Evolutionary conservation across 306 rosid genomes (phyloP).

Genomic region (Dryas alaskensis): DNA sequence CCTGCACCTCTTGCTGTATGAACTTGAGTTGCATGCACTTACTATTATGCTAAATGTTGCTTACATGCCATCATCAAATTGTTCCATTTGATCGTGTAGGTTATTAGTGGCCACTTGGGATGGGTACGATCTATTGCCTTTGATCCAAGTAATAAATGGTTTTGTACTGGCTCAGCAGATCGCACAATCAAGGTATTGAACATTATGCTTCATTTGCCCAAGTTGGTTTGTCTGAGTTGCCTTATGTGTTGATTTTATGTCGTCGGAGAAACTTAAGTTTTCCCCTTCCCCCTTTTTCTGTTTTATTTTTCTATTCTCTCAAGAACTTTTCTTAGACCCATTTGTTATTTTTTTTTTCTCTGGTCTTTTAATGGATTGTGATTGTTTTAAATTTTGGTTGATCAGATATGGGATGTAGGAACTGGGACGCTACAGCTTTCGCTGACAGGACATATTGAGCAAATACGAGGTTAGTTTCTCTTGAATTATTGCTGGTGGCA

Average conservation of each 20-base stretch:
- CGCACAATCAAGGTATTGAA: slow-evolving; percentile 89
- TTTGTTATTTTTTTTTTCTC: not conserved
- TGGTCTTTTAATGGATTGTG: not conserved
- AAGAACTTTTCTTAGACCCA: too few relatives aligned
- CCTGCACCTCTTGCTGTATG: not conserved
- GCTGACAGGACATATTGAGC: slow-evolving; percentile 94
- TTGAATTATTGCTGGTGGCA: slow-evolving; percentile 19
- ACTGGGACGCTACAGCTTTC: slow-evolving; percentile 86
- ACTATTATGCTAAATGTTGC: not conserved
- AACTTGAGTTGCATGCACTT: not conserved
- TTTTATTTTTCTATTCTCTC: not conserved
- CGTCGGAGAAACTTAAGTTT: not conserved
- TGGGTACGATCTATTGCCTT: slow-evolving; percentile 98
- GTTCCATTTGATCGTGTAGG: slow-evolving; percentile 48
- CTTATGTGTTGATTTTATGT: slow-evolving; percentile 17
- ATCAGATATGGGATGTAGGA: slow-evolving; percentile 96
- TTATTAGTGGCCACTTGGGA: slow-evolving; percentile 96
- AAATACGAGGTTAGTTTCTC: slow-evolving; percentile 68
- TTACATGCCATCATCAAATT: not conserved
- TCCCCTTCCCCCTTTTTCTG: not conserved
- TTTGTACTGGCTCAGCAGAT: slow-evolving; percentile 99
- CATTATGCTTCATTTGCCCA: slow-evolving; percentile 14
- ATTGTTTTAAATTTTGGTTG: slow-evolving; percentile 26
- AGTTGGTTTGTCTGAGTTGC: slow-evolving; percentile 10
- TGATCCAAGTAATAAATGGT: slow-evolving; percentile 97